phyloP scores from a whole-genome alignment of 192 early-diverging fungal species.

The Coemansia sp. region DNA sequence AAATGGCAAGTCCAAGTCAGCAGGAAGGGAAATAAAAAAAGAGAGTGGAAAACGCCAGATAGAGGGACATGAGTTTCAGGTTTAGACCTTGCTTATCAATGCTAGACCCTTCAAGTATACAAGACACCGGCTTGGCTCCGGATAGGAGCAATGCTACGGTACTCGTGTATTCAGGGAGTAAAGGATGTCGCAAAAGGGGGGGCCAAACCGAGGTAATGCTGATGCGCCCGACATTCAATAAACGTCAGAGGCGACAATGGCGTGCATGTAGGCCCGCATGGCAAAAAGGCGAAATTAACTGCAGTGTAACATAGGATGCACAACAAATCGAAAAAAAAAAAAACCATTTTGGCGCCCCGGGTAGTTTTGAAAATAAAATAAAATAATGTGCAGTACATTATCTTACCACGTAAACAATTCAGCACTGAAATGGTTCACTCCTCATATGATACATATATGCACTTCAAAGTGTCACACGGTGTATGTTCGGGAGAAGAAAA shows the following conservation, averaged over 20 bases:
- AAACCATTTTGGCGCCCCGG: background rate
- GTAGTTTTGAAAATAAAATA: background rate
- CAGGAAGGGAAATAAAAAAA: background rate
- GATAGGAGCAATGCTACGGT: background rate
- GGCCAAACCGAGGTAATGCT: background rate
- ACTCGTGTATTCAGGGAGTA: background rate
- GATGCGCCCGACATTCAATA: background rate
- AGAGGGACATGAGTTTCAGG: background rate
- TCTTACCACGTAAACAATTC: background rate
- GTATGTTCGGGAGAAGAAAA: conserved; percentile 3
- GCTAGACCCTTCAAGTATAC: background rate
- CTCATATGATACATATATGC: conserved; percentile 18
- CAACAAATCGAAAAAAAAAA: conserved; percentile 5
- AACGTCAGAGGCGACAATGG: conserved; percentile 2
- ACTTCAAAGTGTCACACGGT: conserved; percentile 5
- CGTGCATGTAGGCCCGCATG: conserved; percentile 19
- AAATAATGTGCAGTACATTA: conserved; percentile 3
- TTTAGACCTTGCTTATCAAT: background rate
- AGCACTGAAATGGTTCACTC: background rate
- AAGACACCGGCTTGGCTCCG: background rate
- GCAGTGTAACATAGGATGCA: conserved; percentile 9
- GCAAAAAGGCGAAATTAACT: conserved; percentile 22
- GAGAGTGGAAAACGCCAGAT: background rate
- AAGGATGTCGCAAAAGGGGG: background rate
- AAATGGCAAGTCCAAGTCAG: no score